Evolutionary conservation across 2,329 filamentous ascomycete species (phyloP).

Genomic region (Pezicula radicicola): DNA sequence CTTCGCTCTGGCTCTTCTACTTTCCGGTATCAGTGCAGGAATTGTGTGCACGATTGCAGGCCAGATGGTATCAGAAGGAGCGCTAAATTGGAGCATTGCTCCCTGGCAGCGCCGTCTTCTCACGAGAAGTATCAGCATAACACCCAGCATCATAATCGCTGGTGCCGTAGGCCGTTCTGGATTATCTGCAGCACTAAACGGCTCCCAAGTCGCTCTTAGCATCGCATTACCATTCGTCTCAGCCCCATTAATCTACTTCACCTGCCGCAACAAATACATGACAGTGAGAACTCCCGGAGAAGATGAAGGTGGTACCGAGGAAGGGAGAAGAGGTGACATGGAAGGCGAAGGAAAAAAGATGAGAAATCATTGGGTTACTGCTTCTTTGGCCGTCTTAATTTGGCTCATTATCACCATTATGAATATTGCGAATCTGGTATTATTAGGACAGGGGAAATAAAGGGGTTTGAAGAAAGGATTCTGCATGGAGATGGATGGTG

Average conservation of each 20-base stretch:
- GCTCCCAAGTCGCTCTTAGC: conserved; percentile 73
- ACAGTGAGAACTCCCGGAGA: conserved; percentile 34
- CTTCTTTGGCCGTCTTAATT: conserved; percentile 55
- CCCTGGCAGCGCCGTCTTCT: conserved; percentile 79
- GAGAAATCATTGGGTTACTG: conserved; percentile 68
- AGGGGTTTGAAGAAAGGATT: background rate
- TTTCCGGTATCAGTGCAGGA: conserved; percentile 78
- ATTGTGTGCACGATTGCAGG: conserved; percentile 88
- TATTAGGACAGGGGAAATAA: conserved; percentile 46
- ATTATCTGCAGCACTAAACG: conserved; percentile 69
- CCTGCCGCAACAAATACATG: conserved; percentile 77
- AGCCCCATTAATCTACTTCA: conserved; percentile 83
- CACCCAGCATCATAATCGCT: conserved; percentile 79
- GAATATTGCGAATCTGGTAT: conserved; percentile 74
- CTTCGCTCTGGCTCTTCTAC: conserved; percentile 78
- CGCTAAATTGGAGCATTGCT: conserved; percentile 68
- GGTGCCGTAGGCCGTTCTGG: conserved; percentile 71
- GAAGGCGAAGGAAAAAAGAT: conserved; percentile 42
- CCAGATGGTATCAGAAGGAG: conserved; percentile 85
- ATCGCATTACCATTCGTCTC: conserved; percentile 80
- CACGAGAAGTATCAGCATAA: conserved; percentile 77
- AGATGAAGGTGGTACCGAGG: conserved; percentile 14
- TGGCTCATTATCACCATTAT: conserved; percentile 75
- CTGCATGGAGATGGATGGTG: background rate
- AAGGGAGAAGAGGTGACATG: conserved; percentile 20